Base-by-base conservation (phyloP, 345 rosid species). In the Turnera subulata region DNA sequence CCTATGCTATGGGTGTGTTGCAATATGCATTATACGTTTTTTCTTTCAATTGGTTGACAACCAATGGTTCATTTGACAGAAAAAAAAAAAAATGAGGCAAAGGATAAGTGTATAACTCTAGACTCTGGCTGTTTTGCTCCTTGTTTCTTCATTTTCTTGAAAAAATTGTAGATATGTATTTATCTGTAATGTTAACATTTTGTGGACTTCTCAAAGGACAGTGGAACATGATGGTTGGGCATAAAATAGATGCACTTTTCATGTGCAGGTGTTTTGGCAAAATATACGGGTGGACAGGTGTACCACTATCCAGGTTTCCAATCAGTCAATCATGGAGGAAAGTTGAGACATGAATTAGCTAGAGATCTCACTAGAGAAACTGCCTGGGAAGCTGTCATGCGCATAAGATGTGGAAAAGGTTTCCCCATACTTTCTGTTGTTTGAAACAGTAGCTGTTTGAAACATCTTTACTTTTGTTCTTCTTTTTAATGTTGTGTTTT, bases 361-460 rank as follows among this genome's bases (percentile, higher is more conserved):
- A 82, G 97, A 78, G 99, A 94, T 77, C 95, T 94, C 59, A 94
- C 88, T 0, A 82, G 97, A 73, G 99, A 94, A 83, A 94, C 99
- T 71, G 97, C 96, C 40, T 94, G 99, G 99, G 99, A 94, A 79
- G 82, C 97, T n/a, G 99, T 90, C 47, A 84, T 94, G 99, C 88
- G 99, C 42, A 63, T 94, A 73, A 82, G 99, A 90, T 94, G 97
- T 72, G 99, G 99, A 79, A 94, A 94, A 85, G 97, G 99, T 90
- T 38, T 39, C 11, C 12, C 22, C 18, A n/a, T 18, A 18, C 8
- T 15, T 29, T 47, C 23, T 56, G 32, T 29, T 21, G 18, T 24
- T 45, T 35, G 22, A 24, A 49, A 55, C 18, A 18, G 53, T 42
- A 13, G 14, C 14, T 16, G n/a, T 42, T 42, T 42, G n/a, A 16